Evolutionary conservation across 78 protist species (phyloP), one percentile per base, ranked within the genome.

Genomic region (Isochrysis galbana): DNA sequence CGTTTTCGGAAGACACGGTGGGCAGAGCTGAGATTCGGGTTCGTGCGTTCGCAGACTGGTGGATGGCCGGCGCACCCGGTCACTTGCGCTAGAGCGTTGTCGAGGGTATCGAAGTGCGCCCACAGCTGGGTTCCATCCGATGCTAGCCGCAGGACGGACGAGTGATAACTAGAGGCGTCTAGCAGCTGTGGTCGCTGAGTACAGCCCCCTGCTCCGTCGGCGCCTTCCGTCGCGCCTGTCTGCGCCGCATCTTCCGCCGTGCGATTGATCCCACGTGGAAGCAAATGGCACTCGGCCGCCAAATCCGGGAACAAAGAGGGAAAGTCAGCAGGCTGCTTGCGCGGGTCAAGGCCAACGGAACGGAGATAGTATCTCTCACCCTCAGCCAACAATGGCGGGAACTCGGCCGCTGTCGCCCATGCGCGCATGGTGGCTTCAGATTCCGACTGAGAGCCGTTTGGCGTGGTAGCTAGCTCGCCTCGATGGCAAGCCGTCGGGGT

Each of bases 101-200:
- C 72, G 87, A 90, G 67, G 67, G 44, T 41, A 47, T 90, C 92
- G 44, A 47, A 90, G 92, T 90, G 92, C 55, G 92, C 72, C 92
- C 92, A 90, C 19, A 90, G 92, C 67, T 90, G 74, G 41, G 92
- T 90, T 42, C 46, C 92, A 38, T 19, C 70, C 86, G 92, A 90
- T 11, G 92, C 92, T 32, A 87, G n/a, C 44, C 55, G 70, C 46
- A 54, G 90, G 90, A 87, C 39, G 17, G n/a, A 17, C 44, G 51
- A 55, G 90, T 5, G 44, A 45, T 41, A 5, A 38, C 34, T 42
- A 21, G 90, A 87, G 38, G 72, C 36, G 2, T 61, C 72, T 22
- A 3, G 72, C 61, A 51, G 14, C 7, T 7, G 61, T 14, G 29
- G 61, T 7, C 61, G 61, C 61, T 14, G 61, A 7, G 61, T 14